These are phyloP conservation scores for Chondrus crispus DNA, from an alignment of 23 red algal genomes.

Conservation along the genomic window DNA sequence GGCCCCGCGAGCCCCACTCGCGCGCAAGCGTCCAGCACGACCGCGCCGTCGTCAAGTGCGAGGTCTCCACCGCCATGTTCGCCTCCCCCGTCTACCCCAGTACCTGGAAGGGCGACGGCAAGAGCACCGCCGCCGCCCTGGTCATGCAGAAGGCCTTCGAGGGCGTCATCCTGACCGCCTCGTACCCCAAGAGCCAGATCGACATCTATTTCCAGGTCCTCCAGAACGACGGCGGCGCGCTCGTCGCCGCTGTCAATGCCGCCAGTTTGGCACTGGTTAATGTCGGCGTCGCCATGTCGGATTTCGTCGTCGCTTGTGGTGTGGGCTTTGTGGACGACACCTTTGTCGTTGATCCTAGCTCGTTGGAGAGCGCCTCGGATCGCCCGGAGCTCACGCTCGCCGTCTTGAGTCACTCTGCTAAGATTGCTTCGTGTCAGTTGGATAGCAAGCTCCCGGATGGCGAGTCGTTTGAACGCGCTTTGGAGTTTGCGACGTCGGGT, in stretches of 20 bases:
- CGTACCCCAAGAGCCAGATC: conserved; percentile 56
- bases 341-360: conserved; percentile 61
- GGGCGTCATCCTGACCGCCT: conserved; percentile 51
- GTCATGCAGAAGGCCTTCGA: conserved; percentile 66
- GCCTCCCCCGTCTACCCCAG: neutral
- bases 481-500: conserved; percentile 53
- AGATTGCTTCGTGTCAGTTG: conserved; percentile 33
- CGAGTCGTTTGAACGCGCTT: neutral
- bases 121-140: conserved; percentile 10
- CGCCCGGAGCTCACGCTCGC: conserved; percentile 51
- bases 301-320: conserved; percentile 73
- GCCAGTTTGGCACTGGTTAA: conserved; percentile 80
- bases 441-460: conserved; percentile 17
- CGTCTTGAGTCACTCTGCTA: conserved; percentile 27
- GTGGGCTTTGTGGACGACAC: conserved; percentile 58
- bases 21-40: neutral
- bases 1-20: conserved; percentile 66
- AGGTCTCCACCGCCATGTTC: conserved; percentile 50
- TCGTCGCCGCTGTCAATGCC: conserved; percentile 90
- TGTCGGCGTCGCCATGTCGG: conserved; percentile 86
- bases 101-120: conserved; percentile 52
- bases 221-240: conserved; percentile 80
- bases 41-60: conserved; percentile 26
- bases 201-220: conserved; percentile 90
- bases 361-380: conserved; percentile 35